phyloP scores from a whole-genome alignment of 169 alveolate genomes.

The Eimeria praecox region DNA sequence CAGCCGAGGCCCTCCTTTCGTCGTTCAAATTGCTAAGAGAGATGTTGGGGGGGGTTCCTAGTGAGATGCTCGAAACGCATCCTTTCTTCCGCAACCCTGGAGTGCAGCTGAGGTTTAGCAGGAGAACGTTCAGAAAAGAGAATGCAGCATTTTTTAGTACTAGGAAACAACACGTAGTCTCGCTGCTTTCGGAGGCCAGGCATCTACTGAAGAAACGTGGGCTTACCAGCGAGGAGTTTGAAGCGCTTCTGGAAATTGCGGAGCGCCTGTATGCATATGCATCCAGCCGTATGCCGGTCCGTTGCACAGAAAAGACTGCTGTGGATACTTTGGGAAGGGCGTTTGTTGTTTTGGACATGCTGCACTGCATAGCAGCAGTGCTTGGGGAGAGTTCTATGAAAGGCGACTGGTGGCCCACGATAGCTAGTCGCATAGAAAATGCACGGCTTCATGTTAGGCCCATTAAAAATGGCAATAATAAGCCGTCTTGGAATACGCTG shows the following conservation, averaged over 20 bases:
- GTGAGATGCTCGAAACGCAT: neutral
- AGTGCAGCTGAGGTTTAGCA: neutral
- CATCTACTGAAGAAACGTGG: neutral
- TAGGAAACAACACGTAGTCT: neutral
- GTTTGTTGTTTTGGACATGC: neutral
- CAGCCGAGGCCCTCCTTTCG: neutral
- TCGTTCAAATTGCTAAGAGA: neutral
- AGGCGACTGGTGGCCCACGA: slow-evolving; percentile 3
- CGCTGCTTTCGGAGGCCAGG: neutral
- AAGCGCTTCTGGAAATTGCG: neutral
- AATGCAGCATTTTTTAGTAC: neutral
- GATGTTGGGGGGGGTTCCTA: neutral
- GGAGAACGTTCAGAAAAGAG: neutral
- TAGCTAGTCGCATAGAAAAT: neutral
- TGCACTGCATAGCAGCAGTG: neutral
- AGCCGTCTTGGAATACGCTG: neutral
- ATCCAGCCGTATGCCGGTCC: neutral
- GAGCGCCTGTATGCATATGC: neutral
- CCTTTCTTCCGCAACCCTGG: neutral
- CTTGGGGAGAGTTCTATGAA: neutral
- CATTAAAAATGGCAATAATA: neutral
- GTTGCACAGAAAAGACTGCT: neutral
- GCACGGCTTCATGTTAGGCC: neutral
- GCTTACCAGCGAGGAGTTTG: neutral
- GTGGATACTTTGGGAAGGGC: neutral